phyloP scores from a whole-genome alignment of 768 basidiomycete genomes.

The Leccinum olivaceopallidum region DNA sequence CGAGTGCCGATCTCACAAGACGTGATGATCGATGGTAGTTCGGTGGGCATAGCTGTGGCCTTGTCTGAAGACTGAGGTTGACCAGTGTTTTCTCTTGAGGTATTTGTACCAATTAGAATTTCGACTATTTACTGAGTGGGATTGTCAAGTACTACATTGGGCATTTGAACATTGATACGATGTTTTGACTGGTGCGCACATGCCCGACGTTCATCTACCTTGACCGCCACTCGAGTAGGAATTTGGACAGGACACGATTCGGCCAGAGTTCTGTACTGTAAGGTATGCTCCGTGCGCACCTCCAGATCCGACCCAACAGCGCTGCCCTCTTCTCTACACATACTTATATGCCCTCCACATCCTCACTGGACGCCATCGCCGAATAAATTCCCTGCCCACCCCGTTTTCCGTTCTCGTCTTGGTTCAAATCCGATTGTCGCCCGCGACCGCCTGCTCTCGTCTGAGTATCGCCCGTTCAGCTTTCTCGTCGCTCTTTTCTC shows the following conservation, averaged over 20 bases:
- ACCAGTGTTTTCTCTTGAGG: neutral
- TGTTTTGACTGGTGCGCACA: neutral
- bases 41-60: neutral
- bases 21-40: neutral
- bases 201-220: neutral
- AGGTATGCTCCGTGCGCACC: neutral
- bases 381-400: too few species aligned
- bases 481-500: too few species aligned
- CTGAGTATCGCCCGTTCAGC: too few species aligned
- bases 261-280: neutral
- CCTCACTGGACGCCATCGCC: too few species aligned
- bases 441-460: too few species aligned
- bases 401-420: too few species aligned
- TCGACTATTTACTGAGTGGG: neutral
- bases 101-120: too few species aligned
- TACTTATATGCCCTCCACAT: too few species aligned
- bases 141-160: neutral
- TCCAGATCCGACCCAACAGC: neutral
- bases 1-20: conserved; percentile 4
- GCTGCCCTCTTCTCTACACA: neutral
- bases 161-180: neutral
- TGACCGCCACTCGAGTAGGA: neutral
- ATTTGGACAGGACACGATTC: too few species aligned
- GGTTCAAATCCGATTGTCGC: too few species aligned
- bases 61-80: neutral